phyloP scores from a whole-genome alignment of 257 asterid genomes.

The Salvia rosmarinus region DNA sequence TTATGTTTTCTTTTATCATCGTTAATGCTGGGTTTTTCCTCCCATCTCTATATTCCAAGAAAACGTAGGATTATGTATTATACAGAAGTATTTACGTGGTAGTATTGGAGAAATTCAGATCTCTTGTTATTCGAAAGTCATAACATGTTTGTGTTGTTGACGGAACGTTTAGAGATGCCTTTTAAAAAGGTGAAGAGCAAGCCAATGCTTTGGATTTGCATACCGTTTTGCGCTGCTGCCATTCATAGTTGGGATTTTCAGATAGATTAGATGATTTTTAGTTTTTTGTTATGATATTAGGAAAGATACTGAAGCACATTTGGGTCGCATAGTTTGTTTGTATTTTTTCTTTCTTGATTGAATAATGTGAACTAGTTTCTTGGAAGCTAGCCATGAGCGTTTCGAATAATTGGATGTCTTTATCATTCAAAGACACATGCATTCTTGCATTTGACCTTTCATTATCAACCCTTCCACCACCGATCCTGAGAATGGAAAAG shows the following conservation, averaged over 20 bases:
- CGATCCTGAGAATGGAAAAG: neutral
- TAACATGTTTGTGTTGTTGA: neutral
- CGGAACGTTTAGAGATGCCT: neutral
- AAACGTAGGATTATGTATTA: neutral
- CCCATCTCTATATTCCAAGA: neutral
- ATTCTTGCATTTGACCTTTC: neutral
- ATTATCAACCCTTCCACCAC: slow-evolving; percentile 1
- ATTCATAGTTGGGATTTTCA: neutral
- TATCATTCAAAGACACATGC: neutral
- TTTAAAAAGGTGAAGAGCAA: neutral
- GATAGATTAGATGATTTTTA: neutral
- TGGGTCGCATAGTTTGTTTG: neutral
- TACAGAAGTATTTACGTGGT: neutral
- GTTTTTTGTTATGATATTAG: neutral
- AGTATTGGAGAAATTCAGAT: neutral
- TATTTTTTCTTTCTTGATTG: neutral
- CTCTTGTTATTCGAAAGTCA: neutral
- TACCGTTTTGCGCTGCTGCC: neutral
- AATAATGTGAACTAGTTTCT: slow-evolving; percentile 7
- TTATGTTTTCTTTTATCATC: neutral
- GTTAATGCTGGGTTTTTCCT: neutral
- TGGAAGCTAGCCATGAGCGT: neutral
- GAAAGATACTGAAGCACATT: slow-evolving; percentile 3
- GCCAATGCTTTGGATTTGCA: slow-evolving; percentile 1
- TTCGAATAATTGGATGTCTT: slow-evolving; percentile 5